A percentile compares a stretch with the other conserved stretches of the same genome.
These are phyloP conservation scores for Fusarium dimerum DNA, from an alignment of 2,329 filamentous ascomycete genomes.

Conservation along the genomic window DNA sequence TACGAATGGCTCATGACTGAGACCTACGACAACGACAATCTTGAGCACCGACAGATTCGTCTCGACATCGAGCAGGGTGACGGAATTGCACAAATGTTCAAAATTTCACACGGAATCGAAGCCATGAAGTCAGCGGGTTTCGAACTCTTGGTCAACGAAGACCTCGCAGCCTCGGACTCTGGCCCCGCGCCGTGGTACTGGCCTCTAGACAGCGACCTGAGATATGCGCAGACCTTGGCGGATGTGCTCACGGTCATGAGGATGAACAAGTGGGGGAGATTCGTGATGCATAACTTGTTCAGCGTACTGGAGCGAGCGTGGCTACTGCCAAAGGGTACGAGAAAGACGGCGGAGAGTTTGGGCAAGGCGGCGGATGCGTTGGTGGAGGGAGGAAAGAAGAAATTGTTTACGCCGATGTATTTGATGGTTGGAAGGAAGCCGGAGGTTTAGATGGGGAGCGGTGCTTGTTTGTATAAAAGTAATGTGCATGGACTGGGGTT, in stretches of 20 bases:
- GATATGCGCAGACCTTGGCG: conserved; percentile 71
- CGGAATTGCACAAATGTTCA: conserved; percentile 94
- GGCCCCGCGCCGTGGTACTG: conserved; percentile 82
- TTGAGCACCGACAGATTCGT: conserved; percentile 80
- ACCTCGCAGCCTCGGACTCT: conserved; percentile 56
- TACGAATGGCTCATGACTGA: conserved; percentile 99
- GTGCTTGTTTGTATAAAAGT: too few relatives aligned
- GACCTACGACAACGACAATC: conserved; percentile 83
- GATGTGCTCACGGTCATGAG: conserved; percentile 77
- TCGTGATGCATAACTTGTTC: conserved; percentile 70
- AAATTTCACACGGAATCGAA: conserved; percentile 71
- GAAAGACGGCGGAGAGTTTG: conserved; percentile 84
- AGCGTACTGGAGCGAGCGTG: conserved; percentile 69
- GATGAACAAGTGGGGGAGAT: conserved; percentile 80
- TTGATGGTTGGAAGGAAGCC: conserved; percentile 88
- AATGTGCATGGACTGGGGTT: too few relatives aligned
- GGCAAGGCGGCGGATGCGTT: conserved; percentile 75
- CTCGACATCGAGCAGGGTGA: conserved; percentile 90
- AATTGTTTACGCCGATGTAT: conserved; percentile 96
- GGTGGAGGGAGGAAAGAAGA: conserved; percentile 77
- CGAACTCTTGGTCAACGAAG: conserved; percentile 56
- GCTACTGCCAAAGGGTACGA: conserved; percentile 74
- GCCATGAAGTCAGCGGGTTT: conserved; percentile 87
- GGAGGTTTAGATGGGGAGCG: background rate
- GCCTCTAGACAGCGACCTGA: conserved; percentile 74